Conservation (phyloP, 1,284 basidiomycete species). For the Agaricales sp. region DNA sequence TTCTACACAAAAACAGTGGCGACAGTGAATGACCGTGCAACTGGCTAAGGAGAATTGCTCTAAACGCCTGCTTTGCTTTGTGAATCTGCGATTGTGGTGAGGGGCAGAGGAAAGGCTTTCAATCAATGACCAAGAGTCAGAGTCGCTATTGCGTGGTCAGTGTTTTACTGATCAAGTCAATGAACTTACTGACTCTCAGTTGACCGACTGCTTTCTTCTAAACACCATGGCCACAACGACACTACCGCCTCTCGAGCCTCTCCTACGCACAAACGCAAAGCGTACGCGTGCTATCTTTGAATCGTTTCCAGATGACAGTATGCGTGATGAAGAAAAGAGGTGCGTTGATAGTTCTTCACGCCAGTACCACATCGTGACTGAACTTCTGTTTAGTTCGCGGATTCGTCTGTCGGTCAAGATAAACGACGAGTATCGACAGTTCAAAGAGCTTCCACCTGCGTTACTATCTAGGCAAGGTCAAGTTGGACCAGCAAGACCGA, state of each 20-base stretch:
- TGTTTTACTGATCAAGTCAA: no score
- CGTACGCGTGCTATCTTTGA: constrained; percentile 63
- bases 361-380: neutral
- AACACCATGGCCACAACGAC: constrained; percentile 31
- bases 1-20: neutral
- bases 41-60: no score
- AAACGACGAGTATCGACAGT: constrained; percentile 81
- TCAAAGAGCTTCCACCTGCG: constrained; percentile 75
- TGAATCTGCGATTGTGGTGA: constrained; percentile 6
- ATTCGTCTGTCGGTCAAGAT: constrained; percentile 68
- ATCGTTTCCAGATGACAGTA: constrained; percentile 46
- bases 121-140: no score
- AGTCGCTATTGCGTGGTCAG: no score
- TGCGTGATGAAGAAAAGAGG: constrained; percentile 64
- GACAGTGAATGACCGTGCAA: no score
- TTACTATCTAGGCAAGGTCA: constrained; percentile 74
- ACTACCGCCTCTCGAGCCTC: constrained; percentile 57
- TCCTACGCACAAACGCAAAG: constrained; percentile 52
- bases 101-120: neutral
- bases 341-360: constrained; percentile 19
- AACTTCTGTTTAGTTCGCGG: constrained; percentile 35
- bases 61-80: constrained; percentile 21
- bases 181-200: no score
- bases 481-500: constrained; percentile 69
- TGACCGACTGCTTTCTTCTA: no score